Evolutionary conservation across 192 early-diverging fungal genomes (phyloP), one percentile per base, ranked within the genome.

Genomic region (Thoreauomyces humboldtii): DNA sequence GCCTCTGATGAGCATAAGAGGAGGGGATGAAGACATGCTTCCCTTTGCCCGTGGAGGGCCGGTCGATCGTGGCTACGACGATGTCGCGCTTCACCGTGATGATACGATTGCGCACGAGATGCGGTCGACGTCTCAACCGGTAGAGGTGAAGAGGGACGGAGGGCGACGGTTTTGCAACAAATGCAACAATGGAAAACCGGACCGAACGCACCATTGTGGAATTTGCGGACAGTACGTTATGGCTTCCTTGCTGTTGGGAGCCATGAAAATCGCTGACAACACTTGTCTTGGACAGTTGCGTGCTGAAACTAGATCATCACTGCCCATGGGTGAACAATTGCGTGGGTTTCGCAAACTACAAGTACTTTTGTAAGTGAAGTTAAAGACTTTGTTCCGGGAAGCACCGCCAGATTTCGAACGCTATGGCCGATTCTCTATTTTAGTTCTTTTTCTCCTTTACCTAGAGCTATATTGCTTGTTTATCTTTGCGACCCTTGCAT

Each of bases 201-300:
- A 80, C 42, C 58, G 81, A 28, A 61, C 66, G 3, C 81, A 83
- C 57, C 81, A 83, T 61, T 83, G 81, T 65, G 65, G 64, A 12
- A 52, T 63, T 7, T 82, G 81, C 36, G 66, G 65, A 15, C 9
- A 33, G 55, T 79, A 61, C n/a, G 70, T 73, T 14, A 24, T 69
- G 24, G 32, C 38, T 24, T 45, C 32, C 48, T 62, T 52, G 19
- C 27, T n/a, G n/a, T n/a, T n/a, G n/a, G n/a, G n/a, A n/a, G n/a
- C n/a, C n/a, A n/a, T n/a, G n/a, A n/a, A n/a, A n/a, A n/a, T n/a
- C n/a, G n/a, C n/a, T n/a, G n/a, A 22, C 4, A 4, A 0, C 29
- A 28, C 43, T 65, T 43, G 33, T 24, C 25, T 2, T 29, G 1
- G 38, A 15, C 44, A 73, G 61, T 51, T 71, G 69, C 38, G 61